Evolutionary conservation across 2,329 filamentous ascomycete genomes (phyloP), one percentile per base, ranked within the genome.

Genomic region (Cyphellophora attinorum): DNA sequence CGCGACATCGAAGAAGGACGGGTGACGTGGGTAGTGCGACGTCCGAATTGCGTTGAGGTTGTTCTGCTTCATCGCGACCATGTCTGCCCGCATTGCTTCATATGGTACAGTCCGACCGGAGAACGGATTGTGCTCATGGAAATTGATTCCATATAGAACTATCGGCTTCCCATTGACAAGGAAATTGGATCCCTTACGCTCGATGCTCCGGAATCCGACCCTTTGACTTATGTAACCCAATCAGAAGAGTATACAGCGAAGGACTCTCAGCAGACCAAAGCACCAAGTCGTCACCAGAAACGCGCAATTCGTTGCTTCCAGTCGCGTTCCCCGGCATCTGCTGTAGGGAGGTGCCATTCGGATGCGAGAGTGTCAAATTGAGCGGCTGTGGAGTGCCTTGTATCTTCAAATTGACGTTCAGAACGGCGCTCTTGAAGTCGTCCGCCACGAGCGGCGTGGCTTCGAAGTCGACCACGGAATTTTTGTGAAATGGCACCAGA

Each of bases 1-100:
- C 27, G 51, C 54, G 6, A 58, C 43, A 2, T 50, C 45, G n/a
- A 51, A 49, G 0, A 58, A 41, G 3, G 40, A 32, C 4, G 55
- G 49, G 21, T 55, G 68, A 11, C 72, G 76, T 0, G 77, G 74
- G 40, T 84, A 77, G 50, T 85, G 80, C 2, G 72, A 77, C 33
- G 73, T 78, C 0, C 80, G 74, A 4, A 85, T 64, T 1, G 79
- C 74, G 43, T 85, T 84, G 57, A 84, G 68, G 47, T 83, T 83
- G 60, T 81, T 70, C 5, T 58, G 62, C 54, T 84, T 84, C 78
- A 84, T 84, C 3, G 75, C 59, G 2, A 77, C 47, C 2, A 84
- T 60, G 44, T 84, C 79, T 11, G 62, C 55, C 41, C 68, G 68
- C 49, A 81, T 69, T 14, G 70, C 79, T 2, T 76, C 71, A 5